Percentiles rank a stretch among this genome's conserved stretches.
Evolutionary conservation across 2,329 filamentous ascomycete species (phyloP).

Genomic region (Trichoderma endophyticum): DNA sequence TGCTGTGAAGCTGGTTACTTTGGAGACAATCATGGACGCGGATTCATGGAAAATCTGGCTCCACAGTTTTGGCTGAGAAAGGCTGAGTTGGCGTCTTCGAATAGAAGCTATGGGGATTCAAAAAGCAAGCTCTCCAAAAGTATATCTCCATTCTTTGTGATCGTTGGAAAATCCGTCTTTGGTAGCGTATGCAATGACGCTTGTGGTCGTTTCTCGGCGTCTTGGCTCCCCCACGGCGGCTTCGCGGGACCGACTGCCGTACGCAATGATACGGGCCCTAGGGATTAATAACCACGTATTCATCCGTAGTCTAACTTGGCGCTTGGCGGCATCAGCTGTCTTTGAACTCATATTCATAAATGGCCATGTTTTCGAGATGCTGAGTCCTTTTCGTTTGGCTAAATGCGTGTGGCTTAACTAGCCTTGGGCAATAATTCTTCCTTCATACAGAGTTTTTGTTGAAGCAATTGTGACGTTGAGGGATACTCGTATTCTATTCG

Average conservation of each 20-base stretch:
- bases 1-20: background rate
- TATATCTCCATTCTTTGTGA: background rate
- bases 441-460: background rate
- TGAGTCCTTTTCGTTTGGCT: background rate
- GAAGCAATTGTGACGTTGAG: background rate
- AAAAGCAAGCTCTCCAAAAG: background rate
- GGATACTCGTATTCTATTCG: background rate
- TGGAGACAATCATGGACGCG: background rate
- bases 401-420: background rate
- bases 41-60: constrained; percentile 9
- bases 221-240: background rate
- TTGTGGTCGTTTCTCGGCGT: background rate
- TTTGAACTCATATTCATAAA: background rate
- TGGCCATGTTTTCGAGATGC: background rate
- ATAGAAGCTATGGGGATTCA: background rate
- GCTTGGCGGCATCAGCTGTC: background rate
- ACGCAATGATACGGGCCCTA: background rate
- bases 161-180: background rate
- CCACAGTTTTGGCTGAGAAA: background rate
- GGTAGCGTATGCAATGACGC: background rate
- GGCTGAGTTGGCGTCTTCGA: background rate
- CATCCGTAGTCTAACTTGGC: background rate
- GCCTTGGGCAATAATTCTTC: background rate
- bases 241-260: background rate
- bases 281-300: background rate